Evolutionary conservation across 2,329 filamentous ascomycete species (phyloP), one percentile per base, ranked within the genome.

Genomic region (Pyrenochaeta sp.): DNA sequence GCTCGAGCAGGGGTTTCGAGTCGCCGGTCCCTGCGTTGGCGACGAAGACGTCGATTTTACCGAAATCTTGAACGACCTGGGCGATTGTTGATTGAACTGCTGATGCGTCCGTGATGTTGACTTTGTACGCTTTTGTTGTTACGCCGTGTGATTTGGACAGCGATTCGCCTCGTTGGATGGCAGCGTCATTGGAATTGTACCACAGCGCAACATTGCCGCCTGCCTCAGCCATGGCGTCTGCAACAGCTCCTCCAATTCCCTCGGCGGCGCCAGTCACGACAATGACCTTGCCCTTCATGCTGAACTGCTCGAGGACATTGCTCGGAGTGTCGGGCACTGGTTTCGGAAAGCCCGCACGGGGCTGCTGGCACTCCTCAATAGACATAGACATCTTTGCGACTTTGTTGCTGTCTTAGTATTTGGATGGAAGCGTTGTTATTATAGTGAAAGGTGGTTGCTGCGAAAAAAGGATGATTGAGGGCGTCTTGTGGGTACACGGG

Each of bases 11-110:
- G 0, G 82, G 79, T 61, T 86, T 85, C 0, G 80, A 83, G 27
- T 82, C 83, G 4, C 79, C 79, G 71, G 82, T 83, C 15, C 81
- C 89, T 15, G 89, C 88, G 70, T 89, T 89, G 68, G 86, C 86
- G 57, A 89, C 82, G 73, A 88, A 87, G 55, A 82, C 82, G 63
- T 88, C 86, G 61, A 88, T 80, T 72, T 84, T 80, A 67, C 85
- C 85, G 63, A 92, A 92, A 65, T 93, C 90, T 51, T 80, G 77
- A 64, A 87, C 79, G 21, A 88, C 90, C 56, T 81, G 77, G 66
- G 85, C 77, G 36, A 88, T 83, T n/a, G 82, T 78, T 40, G 78
- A 74, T 59, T 87, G 82, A 15, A 87, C 76, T 60, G 79, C 75
- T 57, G 82, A 71, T 12, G 84, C 80, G 61, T 77, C 77, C 46